Evolutionary conservation across 495 filamentous ascomycete genomes (phyloP).

Genomic region (Trichoderma virens): DNA sequence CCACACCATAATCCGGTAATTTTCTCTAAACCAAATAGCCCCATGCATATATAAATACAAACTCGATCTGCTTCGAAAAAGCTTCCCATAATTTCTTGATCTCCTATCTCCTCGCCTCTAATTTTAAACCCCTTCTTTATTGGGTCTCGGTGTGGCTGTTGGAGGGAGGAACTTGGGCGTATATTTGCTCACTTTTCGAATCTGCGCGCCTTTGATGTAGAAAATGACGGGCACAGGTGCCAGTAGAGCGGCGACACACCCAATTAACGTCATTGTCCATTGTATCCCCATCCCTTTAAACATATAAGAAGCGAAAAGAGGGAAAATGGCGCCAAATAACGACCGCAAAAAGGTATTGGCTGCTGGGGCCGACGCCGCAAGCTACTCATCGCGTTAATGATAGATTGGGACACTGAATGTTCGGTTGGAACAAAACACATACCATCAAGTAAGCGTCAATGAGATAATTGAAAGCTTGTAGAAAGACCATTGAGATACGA

Average conservation of each 20-base stretch:
- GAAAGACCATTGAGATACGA: constrained; percentile 50
- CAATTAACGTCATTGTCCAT: background rate
- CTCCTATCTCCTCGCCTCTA: background rate
- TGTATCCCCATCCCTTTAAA: background rate
- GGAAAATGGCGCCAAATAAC: background rate
- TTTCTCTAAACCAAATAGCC: no score
- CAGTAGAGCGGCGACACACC: background rate
- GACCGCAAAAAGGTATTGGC: background rate
- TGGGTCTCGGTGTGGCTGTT: background rate
- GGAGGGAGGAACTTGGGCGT: background rate
- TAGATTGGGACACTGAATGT: background rate
- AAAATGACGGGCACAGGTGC: background rate
- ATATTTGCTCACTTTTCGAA: background rate
- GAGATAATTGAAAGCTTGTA: constrained; percentile 57
- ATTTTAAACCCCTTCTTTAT: background rate
- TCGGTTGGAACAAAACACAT: constrained; percentile 11
- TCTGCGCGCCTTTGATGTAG: background rate
- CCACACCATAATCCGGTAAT: no score
- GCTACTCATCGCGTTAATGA: background rate
- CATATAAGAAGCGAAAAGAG: background rate
- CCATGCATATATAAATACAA: no score
- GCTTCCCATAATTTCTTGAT: background rate
- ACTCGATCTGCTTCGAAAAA: no score
- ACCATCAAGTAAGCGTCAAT: constrained; percentile 48
- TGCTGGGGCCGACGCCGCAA: background rate